phyloP scores from a whole-genome alignment of 169 alveolate genomes.

The Theileria equi region DNA sequence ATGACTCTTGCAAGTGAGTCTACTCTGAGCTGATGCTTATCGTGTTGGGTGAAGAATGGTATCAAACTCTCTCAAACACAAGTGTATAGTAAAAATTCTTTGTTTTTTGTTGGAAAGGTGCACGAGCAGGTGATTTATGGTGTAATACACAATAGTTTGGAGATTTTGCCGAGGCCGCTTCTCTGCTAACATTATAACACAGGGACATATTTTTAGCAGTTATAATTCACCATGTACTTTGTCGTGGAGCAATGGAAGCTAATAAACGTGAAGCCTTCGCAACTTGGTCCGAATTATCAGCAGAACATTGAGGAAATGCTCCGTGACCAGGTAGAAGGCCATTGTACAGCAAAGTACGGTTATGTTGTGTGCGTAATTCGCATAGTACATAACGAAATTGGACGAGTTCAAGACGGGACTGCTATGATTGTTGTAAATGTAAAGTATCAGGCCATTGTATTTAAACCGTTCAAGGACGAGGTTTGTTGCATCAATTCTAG shows the following conservation, averaged over 20 bases:
- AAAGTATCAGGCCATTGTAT: slow-evolving; percentile 87
- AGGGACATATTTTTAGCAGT: too few relatives aligned
- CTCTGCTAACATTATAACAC: too few relatives aligned
- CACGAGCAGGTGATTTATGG: too few relatives aligned
- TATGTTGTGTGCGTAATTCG: slow-evolving; percentile 87
- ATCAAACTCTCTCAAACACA: too few relatives aligned
- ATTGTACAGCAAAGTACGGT: slow-evolving; percentile 77
- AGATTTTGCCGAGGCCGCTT: too few relatives aligned
- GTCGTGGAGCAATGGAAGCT: slow-evolving; percentile 89
- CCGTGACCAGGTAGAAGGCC: slow-evolving; percentile 87
- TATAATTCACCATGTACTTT: too few relatives aligned
- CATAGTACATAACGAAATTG: slow-evolving; percentile 83
- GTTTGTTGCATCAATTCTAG: slow-evolving; percentile 48
- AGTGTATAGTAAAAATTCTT: too few relatives aligned
- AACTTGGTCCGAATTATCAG: slow-evolving; percentile 86
- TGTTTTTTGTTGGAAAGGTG: too few relatives aligned
- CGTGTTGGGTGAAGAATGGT: too few relatives aligned
- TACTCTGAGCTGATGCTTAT: too few relatives aligned
- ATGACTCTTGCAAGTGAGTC: slow-evolving; percentile 4
- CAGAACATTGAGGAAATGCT: slow-evolving; percentile 84
- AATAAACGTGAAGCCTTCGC: slow-evolving; percentile 84
- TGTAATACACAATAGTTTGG: too few relatives aligned
- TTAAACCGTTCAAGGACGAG: slow-evolving; percentile 87
- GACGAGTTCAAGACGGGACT: slow-evolving; percentile 90
- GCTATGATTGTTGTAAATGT: slow-evolving; percentile 88